These are phyloP conservation scores for Cercospora sojina DNA, from an alignment of 2,329 filamentous ascomycete genomes.

Conservation along the genomic window DNA sequence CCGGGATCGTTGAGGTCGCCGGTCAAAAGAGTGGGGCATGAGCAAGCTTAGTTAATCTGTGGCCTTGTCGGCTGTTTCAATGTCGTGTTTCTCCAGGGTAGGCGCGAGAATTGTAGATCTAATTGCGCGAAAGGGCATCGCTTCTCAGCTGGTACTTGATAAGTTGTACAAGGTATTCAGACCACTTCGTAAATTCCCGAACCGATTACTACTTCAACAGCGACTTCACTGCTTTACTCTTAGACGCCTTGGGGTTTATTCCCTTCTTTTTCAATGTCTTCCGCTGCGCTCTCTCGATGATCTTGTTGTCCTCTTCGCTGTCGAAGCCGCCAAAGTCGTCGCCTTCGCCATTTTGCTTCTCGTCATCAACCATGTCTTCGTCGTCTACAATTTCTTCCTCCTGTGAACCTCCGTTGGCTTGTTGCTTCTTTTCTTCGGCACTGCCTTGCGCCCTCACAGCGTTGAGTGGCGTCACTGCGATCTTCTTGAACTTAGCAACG, in stretches of 20 bases:
- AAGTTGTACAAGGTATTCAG: background rate
- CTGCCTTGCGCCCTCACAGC: conserved; percentile 47
- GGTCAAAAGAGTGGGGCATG: background rate
- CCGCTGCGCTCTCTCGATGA: conserved; percentile 49
- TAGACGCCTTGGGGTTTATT: conserved; percentile 45
- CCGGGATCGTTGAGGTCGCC: background rate
- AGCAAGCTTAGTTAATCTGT: background rate
- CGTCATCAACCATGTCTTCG: conserved; percentile 35
- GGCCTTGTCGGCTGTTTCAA: background rate
- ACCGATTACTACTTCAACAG: conserved; percentile 15
- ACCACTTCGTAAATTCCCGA: background rate
- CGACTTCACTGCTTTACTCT: conserved; percentile 28
- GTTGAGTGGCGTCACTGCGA: conserved; percentile 68
- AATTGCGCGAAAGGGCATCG: background rate
- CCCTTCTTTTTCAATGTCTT: conserved; percentile 48
- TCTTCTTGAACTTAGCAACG: conserved; percentile 96
- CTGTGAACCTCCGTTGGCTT: conserved; percentile 29
- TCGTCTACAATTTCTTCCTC: conserved; percentile 58
- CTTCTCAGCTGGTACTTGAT: background rate
- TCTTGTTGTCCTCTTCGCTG: conserved; percentile 51
- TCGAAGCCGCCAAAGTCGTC: conserved; percentile 52
- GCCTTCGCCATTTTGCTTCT: conserved; percentile 57
- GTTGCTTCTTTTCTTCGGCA: conserved; percentile 34
- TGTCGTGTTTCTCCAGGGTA: too few relatives aligned
- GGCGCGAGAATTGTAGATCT: background rate